Conservation (phyloP, 1,284 basidiomycete genomes). For the Peniophora sp. region DNA sequence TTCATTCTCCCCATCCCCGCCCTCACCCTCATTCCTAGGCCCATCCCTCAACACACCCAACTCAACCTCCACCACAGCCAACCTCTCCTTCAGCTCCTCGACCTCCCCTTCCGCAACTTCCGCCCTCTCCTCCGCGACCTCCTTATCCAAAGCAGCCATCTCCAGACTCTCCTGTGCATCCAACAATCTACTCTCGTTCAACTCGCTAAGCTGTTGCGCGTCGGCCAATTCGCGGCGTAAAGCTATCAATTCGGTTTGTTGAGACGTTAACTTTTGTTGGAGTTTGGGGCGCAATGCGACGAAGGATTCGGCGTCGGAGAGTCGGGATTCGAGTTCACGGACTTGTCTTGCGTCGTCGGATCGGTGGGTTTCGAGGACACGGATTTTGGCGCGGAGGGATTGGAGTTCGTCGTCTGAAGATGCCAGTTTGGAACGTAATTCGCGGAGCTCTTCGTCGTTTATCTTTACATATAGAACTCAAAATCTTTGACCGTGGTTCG, state of each 20-base stretch:
- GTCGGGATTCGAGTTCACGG: conserved; percentile 78
- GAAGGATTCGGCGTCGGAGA: conserved; percentile 79
- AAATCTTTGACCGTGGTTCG: not conserved
- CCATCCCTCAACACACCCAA: conserved; percentile 67
- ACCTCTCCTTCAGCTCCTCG: conserved; percentile 68
- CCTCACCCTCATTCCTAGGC: conserved; percentile 14
- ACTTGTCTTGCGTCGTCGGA: conserved; percentile 81
- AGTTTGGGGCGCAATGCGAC: conserved; percentile 83
- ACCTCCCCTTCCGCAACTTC: conserved; percentile 76
- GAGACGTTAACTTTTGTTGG: conserved; percentile 77
- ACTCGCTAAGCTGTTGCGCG: conserved; percentile 52
- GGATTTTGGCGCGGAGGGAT: conserved; percentile 78
- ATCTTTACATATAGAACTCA: conserved; percentile 10
- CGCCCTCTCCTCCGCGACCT: conserved; percentile 92
- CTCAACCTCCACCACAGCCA: conserved; percentile 83
- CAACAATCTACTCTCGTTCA: conserved; percentile 52
- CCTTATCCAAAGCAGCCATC: conserved; percentile 93
- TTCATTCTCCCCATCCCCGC: conserved; percentile 11
- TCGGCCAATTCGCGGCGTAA: conserved; percentile 64
- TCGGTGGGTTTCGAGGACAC: conserved; percentile 81
- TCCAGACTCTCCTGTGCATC: conserved; percentile 88
- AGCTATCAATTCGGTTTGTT: conserved; percentile 71
- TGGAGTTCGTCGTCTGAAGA: conserved; percentile 48
- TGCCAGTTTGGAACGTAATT: not conserved
- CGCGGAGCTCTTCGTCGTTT: conserved; percentile 30